phyloP scores from a whole-genome alignment of 1,284 basidiomycete species.

The Tremellales sp. region DNA sequence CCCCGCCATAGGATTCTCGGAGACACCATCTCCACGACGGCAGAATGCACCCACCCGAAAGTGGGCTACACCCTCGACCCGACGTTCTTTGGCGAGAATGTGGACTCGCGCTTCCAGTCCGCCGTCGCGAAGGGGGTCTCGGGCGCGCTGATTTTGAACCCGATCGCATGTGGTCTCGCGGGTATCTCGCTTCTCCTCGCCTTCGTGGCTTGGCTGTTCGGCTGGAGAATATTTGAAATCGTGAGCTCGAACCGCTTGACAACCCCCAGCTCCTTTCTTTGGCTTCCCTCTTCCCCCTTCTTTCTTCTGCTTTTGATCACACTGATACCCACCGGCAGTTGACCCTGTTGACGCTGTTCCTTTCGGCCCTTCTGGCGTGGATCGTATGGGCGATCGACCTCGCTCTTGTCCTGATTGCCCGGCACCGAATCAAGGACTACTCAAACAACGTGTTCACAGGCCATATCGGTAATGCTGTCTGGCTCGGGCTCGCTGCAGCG shows the following conservation, averaged over 20 bases:
- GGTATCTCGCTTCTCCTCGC: constrained; percentile 29
- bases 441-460: constrained; percentile 24
- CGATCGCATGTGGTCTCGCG: constrained; percentile 35
- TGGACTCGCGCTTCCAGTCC: not conserved
- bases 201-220: constrained; percentile 32
- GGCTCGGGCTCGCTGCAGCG: constrained; percentile 38
- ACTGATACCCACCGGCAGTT: constrained; percentile 13
- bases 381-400: constrained; percentile 34
- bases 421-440: constrained; percentile 22
- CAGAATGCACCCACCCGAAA: constrained; percentile 24
- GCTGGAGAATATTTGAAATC: constrained; percentile 28
- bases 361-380: constrained; percentile 25
- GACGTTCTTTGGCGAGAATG: constrained; percentile 17
- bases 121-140: constrained; percentile 20
- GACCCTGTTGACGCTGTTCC: constrained; percentile 29
- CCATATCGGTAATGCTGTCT: constrained; percentile 37
- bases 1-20: constrained; percentile 19
- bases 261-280: not conserved
- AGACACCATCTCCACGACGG: constrained; percentile 14
- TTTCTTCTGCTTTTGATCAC: not conserved
- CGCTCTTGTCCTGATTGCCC: constrained; percentile 32
- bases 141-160: constrained; percentile 34
- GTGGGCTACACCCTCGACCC: constrained; percentile 36
- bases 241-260: too few species aligned
- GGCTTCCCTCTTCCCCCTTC: not conserved